phyloP scores from a whole-genome alignment of 352 stramenopile species.

The Globisporangium abappressorium region DNA sequence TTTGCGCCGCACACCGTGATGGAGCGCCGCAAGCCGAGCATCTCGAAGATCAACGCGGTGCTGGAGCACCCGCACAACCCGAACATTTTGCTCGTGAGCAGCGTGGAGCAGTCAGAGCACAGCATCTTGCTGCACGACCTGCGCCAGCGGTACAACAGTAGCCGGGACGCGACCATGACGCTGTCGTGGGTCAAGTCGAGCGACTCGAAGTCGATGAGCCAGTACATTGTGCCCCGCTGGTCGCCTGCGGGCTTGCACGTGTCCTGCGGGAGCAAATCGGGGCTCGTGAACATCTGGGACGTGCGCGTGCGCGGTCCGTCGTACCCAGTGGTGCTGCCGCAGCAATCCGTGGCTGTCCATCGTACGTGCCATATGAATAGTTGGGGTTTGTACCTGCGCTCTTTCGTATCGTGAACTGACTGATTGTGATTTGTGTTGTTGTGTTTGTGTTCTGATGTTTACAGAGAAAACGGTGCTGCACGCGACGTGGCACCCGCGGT shows the following conservation, averaged over 20 bases:
- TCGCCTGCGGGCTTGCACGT: conserved; percentile 67
- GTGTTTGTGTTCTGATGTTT: not conserved
- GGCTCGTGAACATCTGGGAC: conserved; percentile 75
- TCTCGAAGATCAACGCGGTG: conserved; percentile 84
- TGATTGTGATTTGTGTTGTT: not conserved
- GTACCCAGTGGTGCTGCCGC: conserved; percentile 54
- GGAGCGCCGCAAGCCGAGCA: conserved; percentile 70
- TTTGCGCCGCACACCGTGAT: conserved; percentile 39
- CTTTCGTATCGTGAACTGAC: not conserved
- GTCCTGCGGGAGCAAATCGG: conserved; percentile 64
- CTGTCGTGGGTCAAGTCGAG: conserved; percentile 52
- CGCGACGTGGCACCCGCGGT: conserved; percentile 78
- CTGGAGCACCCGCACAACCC: conserved; percentile 83
- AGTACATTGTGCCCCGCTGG: conserved; percentile 85
- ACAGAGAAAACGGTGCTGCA: conserved; percentile 83
- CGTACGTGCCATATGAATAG: conserved; percentile 41
- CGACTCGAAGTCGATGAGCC: conserved; percentile 65
- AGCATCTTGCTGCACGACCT: conserved; percentile 76
- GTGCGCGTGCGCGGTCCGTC: conserved; percentile 60
- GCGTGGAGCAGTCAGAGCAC: conserved; percentile 59
- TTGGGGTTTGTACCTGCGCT: not conserved
- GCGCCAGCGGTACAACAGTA: conserved; percentile 40
- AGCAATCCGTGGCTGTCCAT: conserved; percentile 73
- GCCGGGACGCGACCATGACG: conserved; percentile 47
- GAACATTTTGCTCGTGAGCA: conserved; percentile 73